phyloP scores from a whole-genome alignment of 805 yeast species.

The Cyberlindnera lachancei region DNA sequence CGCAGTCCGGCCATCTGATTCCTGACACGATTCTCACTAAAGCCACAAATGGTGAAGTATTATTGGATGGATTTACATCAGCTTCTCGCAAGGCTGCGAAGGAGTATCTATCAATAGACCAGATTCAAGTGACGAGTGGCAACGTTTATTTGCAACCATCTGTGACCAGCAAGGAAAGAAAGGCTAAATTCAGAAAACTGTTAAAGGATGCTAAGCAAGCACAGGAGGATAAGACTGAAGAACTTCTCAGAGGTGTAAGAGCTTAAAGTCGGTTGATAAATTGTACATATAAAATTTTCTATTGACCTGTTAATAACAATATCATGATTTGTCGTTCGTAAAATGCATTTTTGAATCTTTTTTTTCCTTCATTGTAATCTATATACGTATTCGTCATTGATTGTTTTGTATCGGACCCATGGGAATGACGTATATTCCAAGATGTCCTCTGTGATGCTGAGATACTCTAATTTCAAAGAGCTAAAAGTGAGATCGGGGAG shows the following conservation, averaged over 20 bases:
- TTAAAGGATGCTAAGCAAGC: conserved; percentile 18
- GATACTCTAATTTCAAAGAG: conserved; percentile 57
- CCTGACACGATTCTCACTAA: conserved; percentile 31
- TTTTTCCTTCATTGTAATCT: conserved; percentile 9
- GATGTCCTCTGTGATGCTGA: conserved; percentile 53
- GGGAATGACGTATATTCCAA: conserved; percentile 65
- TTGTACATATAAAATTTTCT: background rate
- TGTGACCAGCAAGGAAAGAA: conserved; percentile 18
- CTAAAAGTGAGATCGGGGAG: conserved; percentile 59
- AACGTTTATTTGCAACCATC: conserved; percentile 18
- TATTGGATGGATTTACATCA: conserved; percentile 24
- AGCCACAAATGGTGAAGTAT: conserved; percentile 22
- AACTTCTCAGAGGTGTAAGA: conserved; percentile 18
- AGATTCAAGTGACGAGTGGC: conserved; percentile 14
- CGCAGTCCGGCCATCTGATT: conserved; percentile 29
- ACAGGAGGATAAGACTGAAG: conserved; percentile 16
- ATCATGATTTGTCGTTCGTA: too few relatives aligned
- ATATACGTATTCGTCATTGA: conserved; percentile 27
- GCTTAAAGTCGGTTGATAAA: conserved; percentile 2
- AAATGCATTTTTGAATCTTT: too few relatives aligned
- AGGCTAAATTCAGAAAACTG: conserved; percentile 16
- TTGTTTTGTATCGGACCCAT: conserved; percentile 61
- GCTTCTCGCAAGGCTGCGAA: conserved; percentile 21
- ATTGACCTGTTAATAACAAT: too few relatives aligned
- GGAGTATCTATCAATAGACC: conserved; percentile 11